Conservation (phyloP, 495 filamentous ascomycete species). For the Penicillium roqueforti region DNA sequence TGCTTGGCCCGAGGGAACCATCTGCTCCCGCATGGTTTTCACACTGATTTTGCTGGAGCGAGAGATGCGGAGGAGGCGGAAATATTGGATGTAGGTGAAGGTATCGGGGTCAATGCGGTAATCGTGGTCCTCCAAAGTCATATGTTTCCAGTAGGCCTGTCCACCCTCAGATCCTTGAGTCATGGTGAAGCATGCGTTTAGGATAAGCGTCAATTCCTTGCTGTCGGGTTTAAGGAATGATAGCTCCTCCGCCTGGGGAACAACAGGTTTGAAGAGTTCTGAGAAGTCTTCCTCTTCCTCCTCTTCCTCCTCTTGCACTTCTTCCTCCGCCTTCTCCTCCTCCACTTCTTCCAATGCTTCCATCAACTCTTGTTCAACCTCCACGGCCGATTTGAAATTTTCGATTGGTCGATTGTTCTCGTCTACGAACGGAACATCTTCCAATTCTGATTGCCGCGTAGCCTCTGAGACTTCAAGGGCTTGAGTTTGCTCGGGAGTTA, state of each 20-base stretch:
- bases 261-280: constrained; percentile 34
- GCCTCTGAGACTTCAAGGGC: not conserved
- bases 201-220: constrained; percentile 64
- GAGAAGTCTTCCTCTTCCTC: constrained; percentile 32
- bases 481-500: constrained; percentile 6
- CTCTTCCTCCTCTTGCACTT: constrained; percentile 20
- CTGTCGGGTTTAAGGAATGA: constrained; percentile 49
- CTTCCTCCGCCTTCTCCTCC: constrained; percentile 10
- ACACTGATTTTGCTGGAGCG: constrained; percentile 55
- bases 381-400: not conserved
- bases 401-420: constrained; percentile 16
- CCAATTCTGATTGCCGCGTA: constrained; percentile 2
- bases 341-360: constrained; percentile 11
- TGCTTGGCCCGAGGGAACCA: constrained; percentile 33
- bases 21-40: constrained; percentile 48
- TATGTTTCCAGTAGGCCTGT: constrained; percentile 65
- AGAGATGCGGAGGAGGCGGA: constrained; percentile 61
- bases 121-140: constrained; percentile 46
- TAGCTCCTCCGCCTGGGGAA: constrained; percentile 8
- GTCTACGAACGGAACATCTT: constrained; percentile 35
- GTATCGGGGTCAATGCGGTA: constrained; percentile 62
- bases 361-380: constrained; percentile 2
- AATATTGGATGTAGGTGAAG: constrained; percentile 59
- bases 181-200: constrained; percentile 52
- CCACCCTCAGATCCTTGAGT: constrained; percentile 36